Conservation (phyloP, 2,329 filamentous ascomycete species). For the Rhynchosporium agropyri region DNA sequence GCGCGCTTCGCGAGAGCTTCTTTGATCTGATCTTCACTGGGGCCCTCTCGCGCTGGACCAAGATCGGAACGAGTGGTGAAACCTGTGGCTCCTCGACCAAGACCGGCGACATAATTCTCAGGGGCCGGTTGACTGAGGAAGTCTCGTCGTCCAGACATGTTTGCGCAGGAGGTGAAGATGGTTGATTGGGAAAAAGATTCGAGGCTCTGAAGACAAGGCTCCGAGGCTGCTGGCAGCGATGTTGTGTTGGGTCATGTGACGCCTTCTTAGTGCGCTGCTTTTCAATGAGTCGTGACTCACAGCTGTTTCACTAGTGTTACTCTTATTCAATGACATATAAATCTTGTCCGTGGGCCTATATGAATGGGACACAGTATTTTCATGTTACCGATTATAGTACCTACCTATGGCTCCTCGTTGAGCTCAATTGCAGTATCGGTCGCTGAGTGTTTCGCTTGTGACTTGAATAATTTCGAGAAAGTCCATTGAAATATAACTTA, state of each 20-base stretch:
- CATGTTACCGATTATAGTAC: too few species aligned
- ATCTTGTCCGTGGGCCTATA: too few species aligned
- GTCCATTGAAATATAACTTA: too few species aligned
- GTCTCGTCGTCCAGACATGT: constrained; percentile 63
- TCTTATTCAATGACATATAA: too few species aligned
- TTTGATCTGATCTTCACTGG: constrained; percentile 97
- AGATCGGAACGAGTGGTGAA: constrained; percentile 98
- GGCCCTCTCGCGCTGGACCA: constrained; percentile 90
- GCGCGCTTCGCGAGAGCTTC: constrained; percentile 94
- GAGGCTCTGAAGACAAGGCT: background rate
- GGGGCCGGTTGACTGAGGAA: constrained; percentile 86
- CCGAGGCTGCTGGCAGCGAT: too few species aligned
- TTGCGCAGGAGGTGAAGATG: constrained; percentile 9
- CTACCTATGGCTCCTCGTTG: too few species aligned
- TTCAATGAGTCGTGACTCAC: background rate
- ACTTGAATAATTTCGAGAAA: too few species aligned
- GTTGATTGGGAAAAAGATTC: constrained; percentile 4
- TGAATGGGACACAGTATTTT: too few species aligned
- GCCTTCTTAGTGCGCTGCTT: background rate
- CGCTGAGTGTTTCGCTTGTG: too few species aligned
- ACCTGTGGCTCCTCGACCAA: constrained; percentile 95
- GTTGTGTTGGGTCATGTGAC: constrained; percentile 1
- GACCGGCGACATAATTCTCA: constrained; percentile 90
- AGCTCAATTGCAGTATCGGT: too few species aligned
- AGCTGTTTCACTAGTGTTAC: background rate